A percentile compares a stretch with the other conserved stretches of the same genome.
Conservation (phyloP, 306 rosid genomes). For the Trifolium subterraneum region DNA sequence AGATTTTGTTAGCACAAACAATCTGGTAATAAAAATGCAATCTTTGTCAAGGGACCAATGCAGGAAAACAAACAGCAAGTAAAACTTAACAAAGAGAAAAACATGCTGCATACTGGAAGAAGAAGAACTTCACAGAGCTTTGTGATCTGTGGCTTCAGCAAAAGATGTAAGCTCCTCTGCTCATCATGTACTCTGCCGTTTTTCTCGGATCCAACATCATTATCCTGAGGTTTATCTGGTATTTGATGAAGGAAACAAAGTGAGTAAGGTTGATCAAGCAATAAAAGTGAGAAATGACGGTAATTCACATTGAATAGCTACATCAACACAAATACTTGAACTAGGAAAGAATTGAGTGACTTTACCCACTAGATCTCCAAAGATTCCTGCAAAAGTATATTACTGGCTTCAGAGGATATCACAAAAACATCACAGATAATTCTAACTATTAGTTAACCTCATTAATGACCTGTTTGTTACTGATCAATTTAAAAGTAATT, state of each 20-base stretch:
- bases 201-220: constrained; percentile 40
- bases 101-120: constrained; percentile 47
- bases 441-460: constrained; percentile 31
- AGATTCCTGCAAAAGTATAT: constrained; percentile 52
- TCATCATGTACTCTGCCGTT: constrained; percentile 34
- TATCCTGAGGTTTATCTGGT: constrained; percentile 43
- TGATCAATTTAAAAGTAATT: background rate
- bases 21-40: constrained; percentile 25
- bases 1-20: constrained; percentile 22
- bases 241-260: constrained; percentile 38
- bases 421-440: constrained; percentile 32
- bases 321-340: constrained; percentile 42
- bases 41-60: constrained; percentile 29
- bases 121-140: constrained; percentile 49
- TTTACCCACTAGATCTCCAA: constrained; percentile 40
- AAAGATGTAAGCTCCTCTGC: constrained; percentile 49
- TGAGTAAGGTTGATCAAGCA: constrained; percentile 36
- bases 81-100: constrained; percentile 34
- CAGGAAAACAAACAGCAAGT: constrained; percentile 31
- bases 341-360: constrained; percentile 40
- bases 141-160: constrained; percentile 49
- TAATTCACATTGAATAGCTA: constrained; percentile 25
- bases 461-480: background rate
- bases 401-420: constrained; percentile 41
- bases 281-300: constrained; percentile 17